These are phyloP conservation scores for Shiraia bambusicola DNA, from an alignment of 2,329 filamentous ascomycete genomes.

Conservation along the genomic window DNA sequence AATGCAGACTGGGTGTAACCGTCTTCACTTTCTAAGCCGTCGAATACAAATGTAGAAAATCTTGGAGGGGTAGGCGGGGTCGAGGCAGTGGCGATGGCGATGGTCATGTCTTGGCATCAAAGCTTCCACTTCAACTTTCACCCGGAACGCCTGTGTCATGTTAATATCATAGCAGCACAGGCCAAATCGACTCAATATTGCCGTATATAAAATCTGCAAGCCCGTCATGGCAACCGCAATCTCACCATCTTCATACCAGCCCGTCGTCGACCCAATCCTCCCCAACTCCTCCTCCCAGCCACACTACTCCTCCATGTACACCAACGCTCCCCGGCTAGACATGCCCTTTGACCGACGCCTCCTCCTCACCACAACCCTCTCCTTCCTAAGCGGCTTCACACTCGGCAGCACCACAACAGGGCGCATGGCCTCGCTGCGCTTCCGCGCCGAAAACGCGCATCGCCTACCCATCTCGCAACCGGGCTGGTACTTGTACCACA, in stretches of 20 bases:
- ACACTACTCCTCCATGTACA: slow-evolving; percentile 8
- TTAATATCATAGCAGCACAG: too few relatives aligned
- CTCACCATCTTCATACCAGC: not conserved
- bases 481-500: slow-evolving; percentile 99
- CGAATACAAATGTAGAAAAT: slow-evolving; percentile 4
- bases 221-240: not conserved
- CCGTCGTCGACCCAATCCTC: slow-evolving; percentile 1
- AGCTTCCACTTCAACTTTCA: slow-evolving; percentile 9
- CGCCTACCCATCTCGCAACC: slow-evolving; percentile 78
- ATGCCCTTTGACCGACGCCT: slow-evolving; percentile 67
- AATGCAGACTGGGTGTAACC: too few relatives aligned
- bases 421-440: slow-evolving; percentile 73
- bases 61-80: slow-evolving; percentile 11
- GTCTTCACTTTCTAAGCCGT: not conserved
- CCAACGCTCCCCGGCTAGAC: slow-evolving; percentile 51
- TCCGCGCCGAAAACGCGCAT: slow-evolving; percentile 95
- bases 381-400: slow-evolving; percentile 67
- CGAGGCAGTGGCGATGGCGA: slow-evolving; percentile 7
- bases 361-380: slow-evolving; percentile 62
- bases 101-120: slow-evolving; percentile 22
- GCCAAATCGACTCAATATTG: too few relatives aligned
- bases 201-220: too few relatives aligned
- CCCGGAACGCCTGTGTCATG: not conserved
- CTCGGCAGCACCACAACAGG: slow-evolving; percentile 74
- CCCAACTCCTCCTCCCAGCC: slow-evolving; percentile 3